Conservation (phyloP, 208 protist genomes). For the Trypanosomatidae sp. region DNA sequence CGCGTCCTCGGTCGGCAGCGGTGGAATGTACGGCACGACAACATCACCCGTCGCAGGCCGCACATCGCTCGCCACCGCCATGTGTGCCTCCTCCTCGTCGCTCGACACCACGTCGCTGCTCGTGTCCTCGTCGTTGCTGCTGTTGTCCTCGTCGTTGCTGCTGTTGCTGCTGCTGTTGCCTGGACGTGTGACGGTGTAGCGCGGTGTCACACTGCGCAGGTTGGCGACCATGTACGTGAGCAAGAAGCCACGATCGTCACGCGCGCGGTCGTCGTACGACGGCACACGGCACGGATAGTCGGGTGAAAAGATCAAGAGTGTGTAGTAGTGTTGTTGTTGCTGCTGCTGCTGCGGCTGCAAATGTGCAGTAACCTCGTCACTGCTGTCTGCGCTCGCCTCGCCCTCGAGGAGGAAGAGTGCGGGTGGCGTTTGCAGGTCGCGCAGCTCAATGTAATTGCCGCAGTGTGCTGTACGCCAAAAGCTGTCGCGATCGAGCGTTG, state of each 20-base stretch:
- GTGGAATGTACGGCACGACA: conserved; percentile 68
- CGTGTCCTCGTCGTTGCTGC: too few species aligned
- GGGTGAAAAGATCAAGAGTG: conserved; percentile 74
- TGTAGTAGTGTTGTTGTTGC: conserved; percentile 21
- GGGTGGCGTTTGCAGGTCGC: conserved; percentile 72
- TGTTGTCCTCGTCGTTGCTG: too few species aligned
- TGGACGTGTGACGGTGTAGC: too few species aligned
- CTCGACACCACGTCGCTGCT: conserved; percentile 3
- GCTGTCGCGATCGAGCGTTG: conserved; percentile 38
- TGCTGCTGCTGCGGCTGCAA: not conserved
- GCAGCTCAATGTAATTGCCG: conserved; percentile 85
- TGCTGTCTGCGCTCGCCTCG: not conserved
- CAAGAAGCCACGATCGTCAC: conserved; percentile 53
- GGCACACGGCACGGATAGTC: conserved; percentile 81
- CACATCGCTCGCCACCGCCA: not conserved
- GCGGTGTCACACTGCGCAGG: conserved; percentile 14
- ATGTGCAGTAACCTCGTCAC: not conserved
- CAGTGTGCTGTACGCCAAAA: conserved; percentile 88
- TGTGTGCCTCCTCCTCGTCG: not conserved
- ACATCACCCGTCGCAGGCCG: conserved; percentile 40
- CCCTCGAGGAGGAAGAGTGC: conserved; percentile 60
- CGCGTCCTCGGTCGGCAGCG: conserved; percentile 82
- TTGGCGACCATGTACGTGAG: conserved; percentile 84
- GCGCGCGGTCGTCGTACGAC: conserved; percentile 15
- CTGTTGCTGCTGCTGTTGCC: not conserved